Conservation (phyloP, 2,329 filamentous ascomycete genomes). For the Cladosporium sp. region DNA sequence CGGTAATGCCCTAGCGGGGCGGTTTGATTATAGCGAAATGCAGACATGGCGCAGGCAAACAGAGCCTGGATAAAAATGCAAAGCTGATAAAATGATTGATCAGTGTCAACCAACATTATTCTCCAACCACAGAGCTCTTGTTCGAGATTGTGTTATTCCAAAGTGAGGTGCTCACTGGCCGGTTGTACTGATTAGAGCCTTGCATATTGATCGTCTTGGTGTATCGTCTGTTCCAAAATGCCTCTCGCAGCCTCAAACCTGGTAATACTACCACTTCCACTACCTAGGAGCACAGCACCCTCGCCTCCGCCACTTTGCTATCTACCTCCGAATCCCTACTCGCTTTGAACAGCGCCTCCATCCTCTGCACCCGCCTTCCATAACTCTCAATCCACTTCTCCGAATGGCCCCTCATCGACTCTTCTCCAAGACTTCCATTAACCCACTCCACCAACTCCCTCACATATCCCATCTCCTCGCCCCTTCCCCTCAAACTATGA, state of each 20-base stretch:
- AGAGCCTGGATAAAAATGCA: background rate
- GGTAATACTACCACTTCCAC: background rate
- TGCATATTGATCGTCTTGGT: too few species aligned
- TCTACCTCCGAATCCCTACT: constrained; percentile 10
- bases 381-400: constrained; percentile 32
- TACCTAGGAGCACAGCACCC: constrained; percentile 5
- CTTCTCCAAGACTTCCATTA: constrained; percentile 23
- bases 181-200: too few species aligned
- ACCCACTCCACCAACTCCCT: constrained; percentile 35
- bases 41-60: background rate
- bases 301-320: background rate
- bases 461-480: constrained; percentile 36
- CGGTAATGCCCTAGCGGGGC: too few species aligned
- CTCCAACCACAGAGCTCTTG: too few species aligned
- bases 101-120: too few species aligned
- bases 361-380: constrained; percentile 27
- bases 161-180: too few species aligned
- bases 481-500: constrained; percentile 36
- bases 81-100: too few species aligned
- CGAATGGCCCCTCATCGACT: constrained; percentile 31
- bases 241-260: too few species aligned
- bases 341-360: constrained; percentile 24
- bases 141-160: too few species aligned
- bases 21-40: too few species aligned
- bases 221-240: too few species aligned